Evolutionary conservation across 352 stramenopile genomes (phyloP).

Genomic region (Aphanomyces cochlioides): DNA sequence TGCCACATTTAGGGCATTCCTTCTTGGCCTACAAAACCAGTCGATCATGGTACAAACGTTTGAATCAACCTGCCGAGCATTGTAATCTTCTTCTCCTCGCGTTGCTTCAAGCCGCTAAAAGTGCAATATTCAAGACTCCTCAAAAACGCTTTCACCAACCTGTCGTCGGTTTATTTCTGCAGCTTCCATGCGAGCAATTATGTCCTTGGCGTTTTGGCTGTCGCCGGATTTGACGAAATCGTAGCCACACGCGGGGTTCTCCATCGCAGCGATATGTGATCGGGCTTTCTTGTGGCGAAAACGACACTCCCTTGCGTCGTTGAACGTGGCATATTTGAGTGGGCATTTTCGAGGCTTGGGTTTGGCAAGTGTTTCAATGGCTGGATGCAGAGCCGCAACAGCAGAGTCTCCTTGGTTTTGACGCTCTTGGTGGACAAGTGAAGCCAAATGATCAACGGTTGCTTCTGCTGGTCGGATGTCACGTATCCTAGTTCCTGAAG

Average conservation of each 20-base stretch:
- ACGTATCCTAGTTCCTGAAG: too few relatives aligned
- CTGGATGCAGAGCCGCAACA: conserved; percentile 1
- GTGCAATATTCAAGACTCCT: too few relatives aligned
- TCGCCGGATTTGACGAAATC: conserved; percentile 22
- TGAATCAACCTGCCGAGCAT: conserved; percentile 43
- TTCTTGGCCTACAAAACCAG: conserved; percentile 60
- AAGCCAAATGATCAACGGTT: conserved; percentile 3
- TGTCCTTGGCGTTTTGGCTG: conserved; percentile 34
- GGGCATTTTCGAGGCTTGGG: conserved; percentile 35
- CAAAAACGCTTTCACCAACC: conserved; percentile 32
- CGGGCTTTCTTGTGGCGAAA: conserved; percentile 46
- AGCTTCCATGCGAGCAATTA: conserved; percentile 75
- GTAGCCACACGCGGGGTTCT: conserved; percentile 25
- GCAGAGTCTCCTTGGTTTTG: not conserved
- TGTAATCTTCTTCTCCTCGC: conserved; percentile 73
- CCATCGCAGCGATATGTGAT: conserved; percentile 13
- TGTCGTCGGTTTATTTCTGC: conserved; percentile 74
- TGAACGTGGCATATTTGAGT: conserved; percentile 60
- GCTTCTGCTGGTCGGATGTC: not conserved
- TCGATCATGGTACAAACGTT: not conserved
- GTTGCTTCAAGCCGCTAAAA: conserved; percentile 66
- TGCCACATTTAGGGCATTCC: conserved; percentile 59
- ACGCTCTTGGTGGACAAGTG: not conserved
- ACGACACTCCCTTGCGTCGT: conserved; percentile 69
- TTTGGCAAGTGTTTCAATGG: conserved; percentile 45